A percentile compares a stretch with the other conserved stretches of the same genome.
Evolutionary conservation across 2,329 filamentous ascomycete species (phyloP).

Genomic region (Catunica adiposa): DNA sequence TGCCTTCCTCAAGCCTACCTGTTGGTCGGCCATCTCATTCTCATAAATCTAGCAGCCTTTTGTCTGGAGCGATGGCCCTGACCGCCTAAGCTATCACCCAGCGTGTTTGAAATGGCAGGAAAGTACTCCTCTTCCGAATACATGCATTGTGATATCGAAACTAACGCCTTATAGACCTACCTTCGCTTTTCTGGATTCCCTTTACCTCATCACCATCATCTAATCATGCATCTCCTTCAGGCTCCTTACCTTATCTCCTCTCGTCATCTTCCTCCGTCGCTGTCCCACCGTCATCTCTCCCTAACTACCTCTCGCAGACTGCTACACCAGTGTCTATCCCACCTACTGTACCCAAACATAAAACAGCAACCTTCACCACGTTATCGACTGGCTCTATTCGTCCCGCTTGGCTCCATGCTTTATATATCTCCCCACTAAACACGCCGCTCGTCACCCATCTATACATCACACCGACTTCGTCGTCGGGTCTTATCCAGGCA

Average conservation of each 20-base stretch:
- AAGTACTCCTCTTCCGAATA: conserved; percentile 19
- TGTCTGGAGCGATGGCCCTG: conserved; percentile 53
- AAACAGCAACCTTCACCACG: conserved; percentile 60
- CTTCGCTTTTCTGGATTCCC: conserved; percentile 58
- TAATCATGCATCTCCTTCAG: conserved; percentile 85
- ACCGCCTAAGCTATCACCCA: conserved; percentile 71
- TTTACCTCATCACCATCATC: conserved; percentile 53
- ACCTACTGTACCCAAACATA: conserved; percentile 23
- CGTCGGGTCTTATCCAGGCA: conserved; percentile 43
- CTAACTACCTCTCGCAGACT: conserved; percentile 38
- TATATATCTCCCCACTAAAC: conserved; percentile 63
- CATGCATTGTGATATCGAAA: background rate
- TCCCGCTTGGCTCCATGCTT: conserved; percentile 67
- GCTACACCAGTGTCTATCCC: conserved; percentile 28
- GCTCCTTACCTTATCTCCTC: conserved; percentile 74
- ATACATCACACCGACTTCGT: conserved; percentile 50
- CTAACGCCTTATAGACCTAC: conserved; percentile 44
- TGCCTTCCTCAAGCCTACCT: conserved; percentile 60
- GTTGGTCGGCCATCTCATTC: conserved; percentile 32
- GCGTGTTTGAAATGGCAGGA: conserved; percentile 95
- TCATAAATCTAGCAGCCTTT: conserved; percentile 39
- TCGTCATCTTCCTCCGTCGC: conserved; percentile 26
- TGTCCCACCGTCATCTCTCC: conserved; percentile 30
- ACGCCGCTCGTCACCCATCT: conserved; percentile 49
- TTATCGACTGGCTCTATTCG: conserved; percentile 64